These are phyloP conservation scores for Monosporascus sp. DNA, from an alignment of 2,329 filamentous ascomycete genomes.

Conservation along the genomic window DNA sequence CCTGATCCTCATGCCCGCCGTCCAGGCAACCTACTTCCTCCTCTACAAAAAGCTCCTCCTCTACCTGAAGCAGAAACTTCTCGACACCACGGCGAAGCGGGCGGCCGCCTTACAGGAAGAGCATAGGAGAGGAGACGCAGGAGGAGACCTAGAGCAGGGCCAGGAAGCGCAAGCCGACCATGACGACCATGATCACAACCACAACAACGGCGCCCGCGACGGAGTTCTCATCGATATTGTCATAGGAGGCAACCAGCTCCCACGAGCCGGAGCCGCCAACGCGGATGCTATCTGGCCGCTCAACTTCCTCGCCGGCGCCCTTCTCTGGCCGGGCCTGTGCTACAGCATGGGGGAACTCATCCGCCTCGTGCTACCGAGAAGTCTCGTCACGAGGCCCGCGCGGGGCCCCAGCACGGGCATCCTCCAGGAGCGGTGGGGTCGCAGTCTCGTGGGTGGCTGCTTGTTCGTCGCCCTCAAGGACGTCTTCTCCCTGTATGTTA, in stretches of 20 bases:
- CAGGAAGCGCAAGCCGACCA: slow-evolving; percentile 3
- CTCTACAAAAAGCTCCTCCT: slow-evolving; percentile 43
- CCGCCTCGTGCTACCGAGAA: slow-evolving; percentile 58
- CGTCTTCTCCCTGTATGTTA: slow-evolving; percentile 54
- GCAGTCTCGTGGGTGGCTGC: slow-evolving; percentile 83
- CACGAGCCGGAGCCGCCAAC: slow-evolving; percentile 10
- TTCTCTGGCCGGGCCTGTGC: slow-evolving; percentile 79
- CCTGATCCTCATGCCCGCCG: slow-evolving; percentile 42
- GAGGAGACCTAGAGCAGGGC: background rate
- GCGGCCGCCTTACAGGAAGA: background rate
- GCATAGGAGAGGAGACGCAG: background rate
- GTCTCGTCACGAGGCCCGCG: slow-evolving; percentile 52
- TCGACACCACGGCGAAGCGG: background rate
- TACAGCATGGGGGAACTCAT: slow-evolving; percentile 73
- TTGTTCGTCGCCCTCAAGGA: slow-evolving; percentile 82
- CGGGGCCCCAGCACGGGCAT: slow-evolving; percentile 47
- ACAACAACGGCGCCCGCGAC: background rate
- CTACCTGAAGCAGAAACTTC: slow-evolving; percentile 37
- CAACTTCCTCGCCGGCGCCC: slow-evolving; percentile 45
- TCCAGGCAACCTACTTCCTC: slow-evolving; percentile 35
- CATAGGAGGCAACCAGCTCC: background rate
- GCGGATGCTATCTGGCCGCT: slow-evolving; percentile 16
- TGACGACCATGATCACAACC: background rate
- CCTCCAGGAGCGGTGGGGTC: slow-evolving; percentile 79
- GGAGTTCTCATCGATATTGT: background rate